A percentile compares a stretch with the other conserved stretches of the same genome.
These are phyloP conservation scores for Podospora comata DNA, from an alignment of 495 filamentous ascomycete species.

Conservation along the genomic window DNA sequence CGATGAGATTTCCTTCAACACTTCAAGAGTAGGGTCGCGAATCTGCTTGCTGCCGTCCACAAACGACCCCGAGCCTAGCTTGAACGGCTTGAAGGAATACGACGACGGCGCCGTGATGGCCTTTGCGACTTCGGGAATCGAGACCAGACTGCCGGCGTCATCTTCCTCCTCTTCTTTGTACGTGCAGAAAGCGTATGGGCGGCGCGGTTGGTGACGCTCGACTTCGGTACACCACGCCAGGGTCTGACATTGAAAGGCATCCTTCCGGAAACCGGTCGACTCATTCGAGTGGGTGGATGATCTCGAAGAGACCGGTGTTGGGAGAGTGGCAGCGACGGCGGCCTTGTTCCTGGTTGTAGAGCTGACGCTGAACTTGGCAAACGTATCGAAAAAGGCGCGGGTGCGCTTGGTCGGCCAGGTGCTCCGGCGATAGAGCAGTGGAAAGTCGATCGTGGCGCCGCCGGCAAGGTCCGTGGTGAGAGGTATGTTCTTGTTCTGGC, in stretches of 20 bases:
- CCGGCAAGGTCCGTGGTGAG: constrained; percentile 22
- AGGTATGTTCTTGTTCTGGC: constrained; percentile 32
- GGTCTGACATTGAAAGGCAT: constrained; percentile 32
- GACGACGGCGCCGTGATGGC: constrained; percentile 33
- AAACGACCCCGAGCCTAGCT: constrained; percentile 32
- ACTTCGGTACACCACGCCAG: constrained; percentile 36
- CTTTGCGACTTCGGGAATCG: constrained; percentile 36
- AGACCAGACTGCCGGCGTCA: constrained; percentile 19
- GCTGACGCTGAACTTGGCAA: constrained; percentile 30
- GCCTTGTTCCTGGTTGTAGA: constrained; percentile 5
- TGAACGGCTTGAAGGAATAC: constrained; percentile 36
- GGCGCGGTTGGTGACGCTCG: constrained; percentile 21
- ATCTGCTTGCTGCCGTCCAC: constrained; percentile 37
- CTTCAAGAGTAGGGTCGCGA: constrained; percentile 33
- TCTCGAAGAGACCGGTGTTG: constrained; percentile 3
- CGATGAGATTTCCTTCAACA: constrained; percentile 30
- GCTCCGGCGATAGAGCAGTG: constrained; percentile 23
- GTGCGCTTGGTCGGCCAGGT: constrained; percentile 34
- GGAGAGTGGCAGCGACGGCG: constrained; percentile 6
- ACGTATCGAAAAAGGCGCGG: constrained; percentile 34
- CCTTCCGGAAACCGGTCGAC: constrained; percentile 27
- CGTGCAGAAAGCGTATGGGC: constrained; percentile 35
- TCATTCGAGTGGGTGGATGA: constrained; percentile 16
- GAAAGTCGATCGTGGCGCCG: constrained; percentile 25
- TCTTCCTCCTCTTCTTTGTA: constrained; percentile 31